Percentiles rank a stretch among this genome's conserved stretches.
phyloP scores from a whole-genome alignment of 192 early-diverging fungal species.

The Mortierella alpina region DNA sequence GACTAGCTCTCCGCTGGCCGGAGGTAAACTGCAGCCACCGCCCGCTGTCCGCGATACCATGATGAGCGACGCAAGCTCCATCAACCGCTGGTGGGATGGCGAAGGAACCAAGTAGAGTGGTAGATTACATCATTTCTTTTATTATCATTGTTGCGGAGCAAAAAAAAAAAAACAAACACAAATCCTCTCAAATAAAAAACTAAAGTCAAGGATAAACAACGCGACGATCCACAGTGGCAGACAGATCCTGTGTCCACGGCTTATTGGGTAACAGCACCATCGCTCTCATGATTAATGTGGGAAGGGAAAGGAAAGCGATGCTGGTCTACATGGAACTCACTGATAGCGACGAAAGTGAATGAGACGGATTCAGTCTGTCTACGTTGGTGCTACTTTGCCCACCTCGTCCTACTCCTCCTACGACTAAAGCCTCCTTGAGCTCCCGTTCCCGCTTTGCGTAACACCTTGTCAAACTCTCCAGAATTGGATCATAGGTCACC shows the following conservation, averaged over 20 bases:
- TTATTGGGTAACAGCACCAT: no score
- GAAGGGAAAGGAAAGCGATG: no score
- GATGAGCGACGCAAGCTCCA: constrained; percentile 54
- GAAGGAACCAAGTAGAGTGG: constrained; percentile 19
- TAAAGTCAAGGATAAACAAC: no score
- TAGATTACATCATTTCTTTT: not conserved
- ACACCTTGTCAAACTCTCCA: constrained; percentile 35
- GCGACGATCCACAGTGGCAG: no score
- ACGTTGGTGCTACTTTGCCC: no score
- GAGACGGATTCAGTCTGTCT: no score
- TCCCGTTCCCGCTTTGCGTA: not conserved
- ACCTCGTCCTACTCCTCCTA: not conserved
- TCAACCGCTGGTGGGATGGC: constrained; percentile 54
- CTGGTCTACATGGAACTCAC: no score
- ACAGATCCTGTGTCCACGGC: no score
- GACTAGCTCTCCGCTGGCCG: constrained; percentile 50
- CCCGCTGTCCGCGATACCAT: constrained; percentile 41
- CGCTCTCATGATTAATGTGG: no score
- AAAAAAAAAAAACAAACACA: constrained; percentile 9
- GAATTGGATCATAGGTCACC: constrained; percentile 18
- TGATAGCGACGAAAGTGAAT: no score
- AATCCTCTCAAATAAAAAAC: not conserved
- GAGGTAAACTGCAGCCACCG: constrained; percentile 15
- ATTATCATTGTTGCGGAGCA: not conserved
- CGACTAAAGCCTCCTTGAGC: not conserved